Percentiles rank a stretch among this genome's conserved stretches.
These are phyloP conservation scores for Sclerotinia trifoliorum DNA, from an alignment of 2,329 filamentous ascomycete genomes.

Conservation along the genomic window DNA sequence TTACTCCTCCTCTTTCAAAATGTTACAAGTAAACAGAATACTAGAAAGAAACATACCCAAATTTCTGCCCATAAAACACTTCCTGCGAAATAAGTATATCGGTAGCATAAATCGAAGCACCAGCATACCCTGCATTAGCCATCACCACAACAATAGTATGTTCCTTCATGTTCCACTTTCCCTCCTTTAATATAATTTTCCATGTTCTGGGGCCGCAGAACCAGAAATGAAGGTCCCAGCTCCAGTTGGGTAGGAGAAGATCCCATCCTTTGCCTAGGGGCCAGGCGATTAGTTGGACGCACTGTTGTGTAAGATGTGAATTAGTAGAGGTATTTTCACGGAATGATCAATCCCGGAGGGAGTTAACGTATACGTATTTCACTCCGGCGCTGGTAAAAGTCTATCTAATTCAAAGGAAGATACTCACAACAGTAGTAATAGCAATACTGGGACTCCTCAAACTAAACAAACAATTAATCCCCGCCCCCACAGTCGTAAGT, in stretches of 20 bases:
- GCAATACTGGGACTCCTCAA: conserved; percentile 27
- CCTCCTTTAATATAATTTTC: background rate
- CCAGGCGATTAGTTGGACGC: conserved; percentile 8
- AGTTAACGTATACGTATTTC: too few species aligned
- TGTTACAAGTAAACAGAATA: too few species aligned
- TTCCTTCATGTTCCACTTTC: conserved; percentile 58
- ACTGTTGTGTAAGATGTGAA: conserved; percentile 32
- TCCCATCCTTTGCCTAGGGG: conserved; percentile 17
- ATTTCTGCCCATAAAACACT: conserved; percentile 70
- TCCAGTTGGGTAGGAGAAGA: conserved; percentile 35
- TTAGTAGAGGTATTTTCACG: background rate
- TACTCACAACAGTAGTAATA: conserved; percentile 26
- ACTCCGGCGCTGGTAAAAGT: too few species aligned
- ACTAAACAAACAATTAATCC: conserved; percentile 27
- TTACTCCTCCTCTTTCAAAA: too few species aligned
- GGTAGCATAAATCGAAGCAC: conserved; percentile 64
- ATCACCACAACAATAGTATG: conserved; percentile 66
- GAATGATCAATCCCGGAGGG: too few species aligned
- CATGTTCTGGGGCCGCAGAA: background rate
- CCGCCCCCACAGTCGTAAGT: conserved; percentile 27
- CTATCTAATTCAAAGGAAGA: background rate
- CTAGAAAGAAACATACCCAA: conserved; percentile 47
- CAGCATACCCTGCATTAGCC: conserved; percentile 56
- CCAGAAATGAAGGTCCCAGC: conserved; percentile 34
- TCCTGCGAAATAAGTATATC: conserved; percentile 71